A percentile compares a stretch with the other conserved stretches of the same genome.
Conservation (phyloP, 2,329 filamentous ascomycete species). For the Colletotrichum sp. region DNA sequence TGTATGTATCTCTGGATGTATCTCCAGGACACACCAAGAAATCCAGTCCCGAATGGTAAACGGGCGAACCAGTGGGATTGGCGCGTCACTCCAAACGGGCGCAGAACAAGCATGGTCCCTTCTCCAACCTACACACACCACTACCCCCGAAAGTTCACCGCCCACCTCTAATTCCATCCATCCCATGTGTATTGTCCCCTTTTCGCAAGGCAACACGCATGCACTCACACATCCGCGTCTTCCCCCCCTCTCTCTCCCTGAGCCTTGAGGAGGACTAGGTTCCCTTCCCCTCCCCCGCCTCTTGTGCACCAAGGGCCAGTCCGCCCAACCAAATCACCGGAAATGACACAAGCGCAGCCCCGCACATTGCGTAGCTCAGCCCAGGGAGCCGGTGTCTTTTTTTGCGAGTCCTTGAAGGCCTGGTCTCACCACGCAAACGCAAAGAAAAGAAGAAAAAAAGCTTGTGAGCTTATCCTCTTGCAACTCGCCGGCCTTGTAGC, state of each 20-base stretch:
- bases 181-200: background rate
- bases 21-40: background rate
- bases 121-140: background rate
- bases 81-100: conserved; percentile 4
- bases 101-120: conserved; percentile 7
- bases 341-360: background rate
- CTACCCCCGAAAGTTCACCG: background rate
- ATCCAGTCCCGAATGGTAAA: background rate
- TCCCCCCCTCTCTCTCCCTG: background rate
- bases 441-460: background rate
- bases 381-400: background rate
- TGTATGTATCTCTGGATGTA: background rate
- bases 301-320: background rate
- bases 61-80: background rate
- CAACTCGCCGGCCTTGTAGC: background rate
- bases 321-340: background rate
- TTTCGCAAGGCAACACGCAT: background rate
- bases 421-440: background rate
- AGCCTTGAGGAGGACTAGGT: no score
- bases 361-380: conserved; percentile 1
- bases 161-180: background rate
- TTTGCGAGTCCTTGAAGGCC: background rate
- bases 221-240: background rate
- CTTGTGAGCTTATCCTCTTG: background rate
- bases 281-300: background rate